These are phyloP conservation scores for Trichoderma aggressivum DNA, from an alignment of 2,329 filamentous ascomycete species.

Conservation along the genomic window DNA sequence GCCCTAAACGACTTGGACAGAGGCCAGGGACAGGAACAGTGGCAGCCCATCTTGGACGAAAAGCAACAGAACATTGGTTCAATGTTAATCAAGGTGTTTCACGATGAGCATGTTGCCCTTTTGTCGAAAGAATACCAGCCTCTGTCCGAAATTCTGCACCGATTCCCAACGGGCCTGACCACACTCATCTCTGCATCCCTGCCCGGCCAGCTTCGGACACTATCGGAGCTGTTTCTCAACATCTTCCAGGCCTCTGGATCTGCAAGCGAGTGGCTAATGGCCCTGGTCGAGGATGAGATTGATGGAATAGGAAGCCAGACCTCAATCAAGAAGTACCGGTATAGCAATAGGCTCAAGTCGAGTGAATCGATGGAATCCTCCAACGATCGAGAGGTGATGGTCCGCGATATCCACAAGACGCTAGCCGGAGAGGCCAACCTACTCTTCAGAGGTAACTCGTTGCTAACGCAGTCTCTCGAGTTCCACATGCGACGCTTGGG, in stretches of 20 bases:
- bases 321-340: constrained; percentile 68
- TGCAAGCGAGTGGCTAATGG: constrained; percentile 85
- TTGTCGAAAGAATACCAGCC: constrained; percentile 81
- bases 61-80: constrained; percentile 75
- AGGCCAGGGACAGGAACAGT: constrained; percentile 78
- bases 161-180: constrained; percentile 79
- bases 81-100: constrained; percentile 75
- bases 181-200: constrained; percentile 78
- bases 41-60: constrained; percentile 79
- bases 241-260: constrained; percentile 91
- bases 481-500: constrained; percentile 93
- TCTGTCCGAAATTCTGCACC: constrained; percentile 78
- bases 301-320: constrained; percentile 85
- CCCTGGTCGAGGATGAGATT: constrained; percentile 93
- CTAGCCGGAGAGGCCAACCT: constrained; percentile 87
- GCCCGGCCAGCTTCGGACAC: constrained; percentile 70
- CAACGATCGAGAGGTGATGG: constrained; percentile 66
- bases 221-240: constrained; percentile 84
- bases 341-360: constrained; percentile 67
- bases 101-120: constrained; percentile 87
- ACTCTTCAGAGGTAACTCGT: constrained; percentile 89
- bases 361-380: constrained; percentile 57
- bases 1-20: constrained; percentile 73
- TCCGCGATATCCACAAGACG: constrained; percentile 75
- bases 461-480: constrained; percentile 90